Base-by-base conservation (phyloP, 192 early-diverging fungal genomes). In the Rhizophagus prolifer region DNA sequence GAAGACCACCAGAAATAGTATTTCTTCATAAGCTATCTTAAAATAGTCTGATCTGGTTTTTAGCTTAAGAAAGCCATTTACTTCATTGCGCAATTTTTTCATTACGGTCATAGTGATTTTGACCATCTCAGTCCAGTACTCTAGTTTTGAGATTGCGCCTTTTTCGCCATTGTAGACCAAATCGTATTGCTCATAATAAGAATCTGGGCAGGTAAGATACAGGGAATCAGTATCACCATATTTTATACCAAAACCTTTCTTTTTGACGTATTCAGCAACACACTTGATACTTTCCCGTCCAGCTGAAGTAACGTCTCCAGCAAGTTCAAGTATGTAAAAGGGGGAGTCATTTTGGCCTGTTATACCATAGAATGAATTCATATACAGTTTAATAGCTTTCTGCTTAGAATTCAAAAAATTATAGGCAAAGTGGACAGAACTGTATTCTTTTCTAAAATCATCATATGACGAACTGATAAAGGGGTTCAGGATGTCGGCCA, bases 1-100 rank as follows among this genome's bases (percentile, higher is more conserved):
- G 25, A 71, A 71, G 7, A 19, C 19, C 4, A 71, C 23, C 3
- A 16, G 69, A 71, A 71, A 71, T 71, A 71, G 46, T 44, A 71
- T 16, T 21, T 47, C 44, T 10, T n/a, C n/a, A n/a, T n/a, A n/a
- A n/a, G n/a, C n/a, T n/a, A n/a, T n/a, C n/a, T n/a, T n/a, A n/a
- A n/a, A 47, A 28, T 47, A 71, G 54, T 21, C 23, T 47, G 69
- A 34, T 44, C 38, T 26, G 34, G 19, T 71, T 44, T 71, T 71
- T 54, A 50, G 13, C 9, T 1, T 54, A 21, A 71, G 69, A 44
- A 34, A 44, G 8, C 1, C 12, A 25, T 71, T 71, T 44, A 71
- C 47, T 23, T 71, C 12, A 71, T 71, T 26, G 28, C 69, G 9
- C 9, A 71, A 28, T 38, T 26, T 71, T 54, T 71, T 21, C 69